Percentiles rank a stretch among this genome's conserved stretches.
These are phyloP conservation scores for Luffa aegyptiaca DNA, from an alignment of 306 rosid genomes.

Conservation along the genomic window DNA sequence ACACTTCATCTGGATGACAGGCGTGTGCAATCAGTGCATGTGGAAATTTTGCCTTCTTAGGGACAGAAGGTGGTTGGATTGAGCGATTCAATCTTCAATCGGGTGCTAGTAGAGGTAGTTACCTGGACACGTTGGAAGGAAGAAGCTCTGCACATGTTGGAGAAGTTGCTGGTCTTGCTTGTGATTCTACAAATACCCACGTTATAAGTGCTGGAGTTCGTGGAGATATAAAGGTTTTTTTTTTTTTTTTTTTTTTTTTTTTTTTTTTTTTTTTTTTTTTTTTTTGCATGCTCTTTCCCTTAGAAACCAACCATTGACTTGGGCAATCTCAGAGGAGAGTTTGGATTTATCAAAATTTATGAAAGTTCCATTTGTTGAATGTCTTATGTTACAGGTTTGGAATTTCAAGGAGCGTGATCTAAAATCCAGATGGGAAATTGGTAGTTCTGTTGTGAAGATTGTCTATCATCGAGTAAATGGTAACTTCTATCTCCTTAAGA, in stretches of 20 bases:
- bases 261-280: slow-evolving; percentile 4
- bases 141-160: slow-evolving; percentile 63
- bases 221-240: slow-evolving; percentile 79
- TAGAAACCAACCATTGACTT: background rate
- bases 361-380: slow-evolving; percentile 10
- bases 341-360: background rate
- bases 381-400: slow-evolving; percentile 56
- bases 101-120: slow-evolving; percentile 76
- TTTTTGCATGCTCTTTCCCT: background rate
- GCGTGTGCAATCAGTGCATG: slow-evolving; percentile 88
- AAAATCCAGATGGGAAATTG: slow-evolving; percentile 70
- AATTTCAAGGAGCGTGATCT: slow-evolving; percentile 64
- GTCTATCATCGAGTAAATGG: slow-evolving; percentile 80
- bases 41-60: slow-evolving; percentile 86
- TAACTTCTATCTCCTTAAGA: slow-evolving; percentile 16
- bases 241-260: slow-evolving; percentile 6
- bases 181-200: slow-evolving; percentile 85
- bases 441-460: slow-evolving; percentile 59
- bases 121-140: slow-evolving; percentile 47
- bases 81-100: slow-evolving; percentile 95
- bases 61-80: slow-evolving; percentile 97
- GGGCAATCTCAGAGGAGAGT: background rate
- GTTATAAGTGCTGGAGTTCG: slow-evolving; percentile 84
- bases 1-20: slow-evolving; percentile 34
- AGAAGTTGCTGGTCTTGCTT: slow-evolving; percentile 89